phyloP scores from a whole-genome alignment of 208 protist genomes.

The Zelonia costaricensis region DNA sequence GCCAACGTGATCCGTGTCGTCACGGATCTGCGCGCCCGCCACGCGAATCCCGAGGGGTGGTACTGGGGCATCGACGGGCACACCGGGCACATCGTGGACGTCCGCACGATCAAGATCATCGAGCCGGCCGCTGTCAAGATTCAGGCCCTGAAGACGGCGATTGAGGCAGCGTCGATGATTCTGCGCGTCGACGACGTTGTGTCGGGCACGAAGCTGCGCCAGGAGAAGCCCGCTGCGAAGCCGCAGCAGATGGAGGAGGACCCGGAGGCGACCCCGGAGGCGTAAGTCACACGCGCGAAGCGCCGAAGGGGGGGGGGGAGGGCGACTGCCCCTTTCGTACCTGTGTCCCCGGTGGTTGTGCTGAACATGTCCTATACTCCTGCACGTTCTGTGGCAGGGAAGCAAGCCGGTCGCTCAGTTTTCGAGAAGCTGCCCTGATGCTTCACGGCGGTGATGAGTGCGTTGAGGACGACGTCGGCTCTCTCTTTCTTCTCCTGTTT shows the following conservation, averaged over 20 bases:
- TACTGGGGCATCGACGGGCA: slow-evolving; percentile 98
- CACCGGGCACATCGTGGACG: slow-evolving; percentile 96
- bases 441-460: no score
- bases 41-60: slow-evolving; percentile 84
- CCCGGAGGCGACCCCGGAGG: slow-evolving; percentile 49
- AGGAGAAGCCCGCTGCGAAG: slow-evolving; percentile 62
- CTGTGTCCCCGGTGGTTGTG: no score
- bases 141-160: slow-evolving; percentile 98
- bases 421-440: no score
- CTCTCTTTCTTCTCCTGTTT: no score
- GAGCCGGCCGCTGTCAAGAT: slow-evolving; percentile 98
- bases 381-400: no score
- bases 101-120: slow-evolving; percentile 96
- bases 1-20: slow-evolving; percentile 97
- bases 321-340: no score
- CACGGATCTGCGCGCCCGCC: slow-evolving; percentile 98
- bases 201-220: slow-evolving; percentile 92
- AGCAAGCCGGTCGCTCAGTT: no score
- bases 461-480: no score
- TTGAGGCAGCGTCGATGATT: slow-evolving; percentile 98
- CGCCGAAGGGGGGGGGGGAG: no score
- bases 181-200: slow-evolving; percentile 99
- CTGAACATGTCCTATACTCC: no score
- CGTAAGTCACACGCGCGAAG: no score
- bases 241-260: slow-evolving; percentile 60